A percentile compares a stretch with the other conserved stretches of the same genome.
Conservation (phyloP, 768 basidiomycete genomes). For the Coprinopsis cinerea region DNA sequence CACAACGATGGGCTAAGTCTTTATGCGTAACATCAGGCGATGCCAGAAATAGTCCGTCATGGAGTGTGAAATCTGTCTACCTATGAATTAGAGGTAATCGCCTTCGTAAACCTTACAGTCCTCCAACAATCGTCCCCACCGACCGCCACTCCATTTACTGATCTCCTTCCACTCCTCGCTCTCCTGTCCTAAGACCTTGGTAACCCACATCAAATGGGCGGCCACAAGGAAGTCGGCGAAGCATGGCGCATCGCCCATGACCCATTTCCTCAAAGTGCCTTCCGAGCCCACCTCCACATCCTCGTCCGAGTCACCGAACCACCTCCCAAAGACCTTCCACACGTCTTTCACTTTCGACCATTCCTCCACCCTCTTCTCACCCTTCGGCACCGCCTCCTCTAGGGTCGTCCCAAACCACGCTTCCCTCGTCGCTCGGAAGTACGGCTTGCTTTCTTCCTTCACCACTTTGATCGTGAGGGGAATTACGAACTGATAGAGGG, state of each 20-base stretch:
- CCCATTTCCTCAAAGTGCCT: not conserved
- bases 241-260: conserved; percentile 6
- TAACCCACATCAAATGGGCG: conserved; percentile 5
- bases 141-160: conserved; percentile 15
- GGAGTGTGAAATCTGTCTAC: too few species aligned
- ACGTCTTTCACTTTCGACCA: not conserved
- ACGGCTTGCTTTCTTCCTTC: conserved; percentile 8
- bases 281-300: not conserved
- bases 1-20: too few species aligned
- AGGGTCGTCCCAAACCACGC: not conserved
- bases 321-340: not conserved
- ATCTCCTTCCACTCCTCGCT: conserved; percentile 17
- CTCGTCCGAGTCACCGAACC: not conserved
- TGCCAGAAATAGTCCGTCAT: too few species aligned
- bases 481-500: conserved; percentile 7
- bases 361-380: not conserved
- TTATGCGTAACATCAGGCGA: too few species aligned
- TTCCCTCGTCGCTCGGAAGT: conserved; percentile 6
- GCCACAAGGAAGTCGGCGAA: conserved; percentile 11
- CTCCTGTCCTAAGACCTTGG: conserved; percentile 14
- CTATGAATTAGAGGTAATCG: too few species aligned
- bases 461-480: conserved; percentile 3
- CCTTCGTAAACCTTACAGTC: not conserved
- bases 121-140: conserved; percentile 14
- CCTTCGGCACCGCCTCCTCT: conserved; percentile 1